A percentile compares a stretch with the other conserved stretches of the same genome.
Conservation (phyloP, 805 yeast species). For the Hemisphaericaspora nanyangensis region DNA sequence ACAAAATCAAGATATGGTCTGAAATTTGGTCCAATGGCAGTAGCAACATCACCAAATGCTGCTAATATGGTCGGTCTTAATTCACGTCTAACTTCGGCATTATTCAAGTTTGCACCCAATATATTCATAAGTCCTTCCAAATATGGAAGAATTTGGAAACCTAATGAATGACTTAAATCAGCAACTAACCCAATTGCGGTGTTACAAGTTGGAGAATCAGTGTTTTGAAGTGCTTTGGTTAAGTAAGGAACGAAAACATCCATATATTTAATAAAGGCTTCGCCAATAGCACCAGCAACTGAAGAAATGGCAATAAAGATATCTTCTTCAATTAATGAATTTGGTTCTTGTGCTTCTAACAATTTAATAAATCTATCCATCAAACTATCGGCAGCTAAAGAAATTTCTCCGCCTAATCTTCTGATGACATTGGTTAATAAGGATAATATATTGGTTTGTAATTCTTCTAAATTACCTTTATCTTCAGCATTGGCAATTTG, state of each 20-base stretch:
- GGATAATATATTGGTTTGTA: conserved; percentile 77
- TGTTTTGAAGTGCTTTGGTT: conserved; percentile 72
- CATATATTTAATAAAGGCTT: conserved; percentile 70
- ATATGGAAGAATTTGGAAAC: conserved; percentile 66
- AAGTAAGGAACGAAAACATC: conserved; percentile 80
- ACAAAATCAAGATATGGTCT: conserved; percentile 74
- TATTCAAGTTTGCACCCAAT: conserved; percentile 69
- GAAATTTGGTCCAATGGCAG: conserved; percentile 77
- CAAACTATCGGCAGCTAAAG: conserved; percentile 70
- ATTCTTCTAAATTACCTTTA: conserved; percentile 75
- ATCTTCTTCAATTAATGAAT: conserved; percentile 88
- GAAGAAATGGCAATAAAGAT: conserved; percentile 89
- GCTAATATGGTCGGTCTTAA: conserved; percentile 85
- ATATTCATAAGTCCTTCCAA: conserved; percentile 79
- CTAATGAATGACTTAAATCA: conserved; percentile 87
- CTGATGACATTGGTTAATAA: conserved; percentile 80
- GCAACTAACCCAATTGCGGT: conserved; percentile 95
- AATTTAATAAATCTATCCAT: conserved; percentile 80
- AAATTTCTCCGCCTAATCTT: conserved; percentile 66
- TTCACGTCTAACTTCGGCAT: conserved; percentile 67
- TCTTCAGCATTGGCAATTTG: conserved; percentile 67
- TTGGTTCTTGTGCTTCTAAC: conserved; percentile 50
- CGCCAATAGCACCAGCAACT: conserved; percentile 76
- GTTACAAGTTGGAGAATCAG: conserved; percentile 77
- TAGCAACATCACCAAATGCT: conserved; percentile 93